Evolutionary conservation across 768 basidiomycete genomes (phyloP), one percentile per base, ranked within the genome.

Genomic region (Termitomyces heimii): DNA sequence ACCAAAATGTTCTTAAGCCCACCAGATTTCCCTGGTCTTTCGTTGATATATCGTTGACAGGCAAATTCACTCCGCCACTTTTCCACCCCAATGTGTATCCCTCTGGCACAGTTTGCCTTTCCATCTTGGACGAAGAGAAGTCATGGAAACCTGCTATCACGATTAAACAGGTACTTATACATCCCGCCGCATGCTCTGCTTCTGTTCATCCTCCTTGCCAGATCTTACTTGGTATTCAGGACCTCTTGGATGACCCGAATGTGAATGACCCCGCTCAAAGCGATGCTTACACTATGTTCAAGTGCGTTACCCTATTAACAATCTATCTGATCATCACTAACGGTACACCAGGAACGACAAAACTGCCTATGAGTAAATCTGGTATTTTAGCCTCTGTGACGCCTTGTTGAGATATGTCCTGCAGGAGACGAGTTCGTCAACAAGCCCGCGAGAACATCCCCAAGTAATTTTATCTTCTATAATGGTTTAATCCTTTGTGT

Each of bases 21-120:
- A 50, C n/a, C 34, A 40, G 42, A 46, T 43, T 53, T 31, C 28
- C 26, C 44, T 5, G 39, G 10, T 24, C 5, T 18, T 44, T 52
- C 12, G 43, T 16, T 60, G 4, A 56, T 18, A 42, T 32, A 16
- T 31, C 10, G 42, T 54, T 39, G 29, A 48, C 68, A 97, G 95
- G 95, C 77, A 98, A 98, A 86, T 98, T 98, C 74, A 77, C 85
- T 1, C 97, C 96, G 2, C 88, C 96, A 35, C 77, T 98, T 49
- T 98, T 98, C 77, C 96, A 99, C 69, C 95, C 96, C 28, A 98
- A 98, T 68, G 95, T 99, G 54, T 99, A 98, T 68, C 97, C 97
- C 0, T 98, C 96, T 31, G 97, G 97, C 26, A 99, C 97, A 20
- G 95, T 98, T 46, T 98, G 96, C 71, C 78, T 99, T 29, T 98